Conservation (phyloP, 345 rosid genomes). For the Aquilaria malaccensis region DNA sequence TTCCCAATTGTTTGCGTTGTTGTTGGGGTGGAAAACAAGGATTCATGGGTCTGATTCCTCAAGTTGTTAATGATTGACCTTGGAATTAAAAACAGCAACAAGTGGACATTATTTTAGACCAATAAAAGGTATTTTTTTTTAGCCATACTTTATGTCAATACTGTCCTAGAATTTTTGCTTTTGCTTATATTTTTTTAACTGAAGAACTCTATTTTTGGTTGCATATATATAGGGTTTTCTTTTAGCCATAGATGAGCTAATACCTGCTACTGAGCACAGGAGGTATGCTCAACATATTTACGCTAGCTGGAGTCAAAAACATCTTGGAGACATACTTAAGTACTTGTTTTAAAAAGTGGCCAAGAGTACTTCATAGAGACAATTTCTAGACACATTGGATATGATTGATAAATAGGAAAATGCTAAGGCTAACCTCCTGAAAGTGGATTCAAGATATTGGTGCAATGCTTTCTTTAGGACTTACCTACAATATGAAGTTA, state of each 20-base stretch:
- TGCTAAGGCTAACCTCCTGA: too few relatives aligned
- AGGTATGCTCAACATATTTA: background rate
- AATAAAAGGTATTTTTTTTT: background rate
- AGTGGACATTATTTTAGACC: background rate
- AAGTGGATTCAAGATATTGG: too few relatives aligned
- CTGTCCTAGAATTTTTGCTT: background rate
- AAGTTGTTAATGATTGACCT: background rate
- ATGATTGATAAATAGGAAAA: too few relatives aligned
- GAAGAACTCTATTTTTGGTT: background rate
- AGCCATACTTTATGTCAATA: too few relatives aligned
- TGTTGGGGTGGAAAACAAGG: background rate
- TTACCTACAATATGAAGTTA: too few relatives aligned
- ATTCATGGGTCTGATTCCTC: background rate
- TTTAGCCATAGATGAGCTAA: background rate
- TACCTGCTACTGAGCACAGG: background rate
- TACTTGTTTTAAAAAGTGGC: too few relatives aligned
- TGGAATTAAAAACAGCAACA: background rate
- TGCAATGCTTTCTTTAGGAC: too few relatives aligned
- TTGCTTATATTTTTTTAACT: background rate
- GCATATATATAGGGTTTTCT: background rate
- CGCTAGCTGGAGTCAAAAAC: background rate
- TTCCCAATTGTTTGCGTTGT: background rate
- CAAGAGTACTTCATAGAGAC: too few relatives aligned
- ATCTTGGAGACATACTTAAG: too few relatives aligned
- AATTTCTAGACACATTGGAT: too few relatives aligned